These are phyloP conservation scores for Phytopythium litorale DNA, from an alignment of 352 stramenopile species.

Conservation along the genomic window DNA sequence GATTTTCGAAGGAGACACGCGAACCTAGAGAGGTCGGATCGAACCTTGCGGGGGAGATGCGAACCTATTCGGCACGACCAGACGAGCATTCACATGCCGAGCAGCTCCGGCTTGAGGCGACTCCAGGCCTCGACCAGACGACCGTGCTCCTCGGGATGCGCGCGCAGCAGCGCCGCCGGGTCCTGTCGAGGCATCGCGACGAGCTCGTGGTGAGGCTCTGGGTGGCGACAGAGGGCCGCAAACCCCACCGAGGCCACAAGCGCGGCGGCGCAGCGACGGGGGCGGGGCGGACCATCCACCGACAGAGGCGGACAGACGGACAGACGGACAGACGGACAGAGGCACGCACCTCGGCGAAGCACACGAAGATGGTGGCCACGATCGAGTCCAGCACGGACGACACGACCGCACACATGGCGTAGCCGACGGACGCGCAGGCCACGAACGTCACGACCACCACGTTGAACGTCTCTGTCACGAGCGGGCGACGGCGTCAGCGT, in stretches of 20 bases:
- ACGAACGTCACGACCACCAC: slow-evolving; percentile 77
- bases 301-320: background rate
- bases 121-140: slow-evolving; percentile 70
- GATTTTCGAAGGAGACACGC: too few relatives aligned
- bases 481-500: background rate
- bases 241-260: background rate
- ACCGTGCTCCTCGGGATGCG: slow-evolving; percentile 65
- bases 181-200: slow-evolving; percentile 28
- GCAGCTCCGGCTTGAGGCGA: slow-evolving; percentile 66
- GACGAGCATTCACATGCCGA: slow-evolving; percentile 24
- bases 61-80: slow-evolving; percentile 1
- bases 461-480: slow-evolving; percentile 72
- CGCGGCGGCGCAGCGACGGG: slow-evolving; percentile 4
- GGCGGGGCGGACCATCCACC: background rate
- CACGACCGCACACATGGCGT: slow-evolving; percentile 83
- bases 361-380: slow-evolving; percentile 85
- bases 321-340: slow-evolving; percentile 2
- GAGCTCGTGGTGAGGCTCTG: too few relatives aligned
- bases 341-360: slow-evolving; percentile 76
- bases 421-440: slow-evolving; percentile 66
- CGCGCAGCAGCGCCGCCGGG: slow-evolving; percentile 58
- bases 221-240: slow-evolving; percentile 4
- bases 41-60: background rate
- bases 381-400: slow-evolving; percentile 83
- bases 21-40: too few relatives aligned